Conservation (phyloP, 2,329 filamentous ascomycete species). For the Xylaria digitata region DNA sequence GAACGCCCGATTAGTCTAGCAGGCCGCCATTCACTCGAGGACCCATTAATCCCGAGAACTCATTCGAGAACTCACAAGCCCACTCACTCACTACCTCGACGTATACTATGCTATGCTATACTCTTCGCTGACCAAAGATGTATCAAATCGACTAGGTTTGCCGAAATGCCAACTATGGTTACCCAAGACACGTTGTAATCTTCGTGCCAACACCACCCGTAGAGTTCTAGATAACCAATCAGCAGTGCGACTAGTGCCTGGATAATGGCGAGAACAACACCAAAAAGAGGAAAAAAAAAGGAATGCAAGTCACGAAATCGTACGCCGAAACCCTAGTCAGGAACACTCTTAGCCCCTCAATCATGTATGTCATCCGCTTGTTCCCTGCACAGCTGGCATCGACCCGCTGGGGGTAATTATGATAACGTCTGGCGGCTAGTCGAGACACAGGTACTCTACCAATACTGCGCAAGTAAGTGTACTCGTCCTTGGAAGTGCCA, state of each 20-base stretch:
- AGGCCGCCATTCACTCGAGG: conserved; percentile 11
- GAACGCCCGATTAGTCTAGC: conserved; percentile 22
- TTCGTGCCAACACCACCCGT: too few species aligned
- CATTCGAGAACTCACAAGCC: too few species aligned
- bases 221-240: not conserved
- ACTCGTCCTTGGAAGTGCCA: conserved; percentile 11
- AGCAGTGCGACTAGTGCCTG: not conserved
- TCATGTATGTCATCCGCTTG: conserved; percentile 24
- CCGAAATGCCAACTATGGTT: too few species aligned
- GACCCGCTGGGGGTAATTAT: conserved; percentile 26
- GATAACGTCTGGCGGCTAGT: conserved; percentile 13
- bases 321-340: conserved; percentile 4
- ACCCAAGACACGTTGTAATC: too few species aligned
- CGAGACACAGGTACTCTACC: conserved; percentile 3
- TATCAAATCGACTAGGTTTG: too few species aligned
- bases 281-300: not conserved
- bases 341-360: not conserved
- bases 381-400: conserved; percentile 35
- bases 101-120: too few species aligned
- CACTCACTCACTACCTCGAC: too few species aligned
- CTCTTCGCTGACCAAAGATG: too few species aligned
- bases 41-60: conserved; percentile 6
- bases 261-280: not conserved
- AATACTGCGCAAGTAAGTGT: not conserved
- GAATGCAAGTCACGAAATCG: not conserved